phyloP scores from a whole-genome alignment of 441 rosid genomes.

The Pelargonium myrrhifolium region DNA sequence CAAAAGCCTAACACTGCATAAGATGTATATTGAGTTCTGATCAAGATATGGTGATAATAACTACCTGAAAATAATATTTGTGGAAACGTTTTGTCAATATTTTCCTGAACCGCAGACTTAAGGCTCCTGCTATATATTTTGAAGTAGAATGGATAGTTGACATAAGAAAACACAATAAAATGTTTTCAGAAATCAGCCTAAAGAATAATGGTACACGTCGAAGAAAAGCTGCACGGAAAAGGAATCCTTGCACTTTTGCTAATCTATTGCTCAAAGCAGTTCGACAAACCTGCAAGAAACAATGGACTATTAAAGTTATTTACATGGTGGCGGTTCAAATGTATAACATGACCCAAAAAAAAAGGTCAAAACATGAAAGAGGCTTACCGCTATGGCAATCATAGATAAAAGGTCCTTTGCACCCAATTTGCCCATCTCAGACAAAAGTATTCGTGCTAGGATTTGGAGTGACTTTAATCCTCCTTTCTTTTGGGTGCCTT shows the following conservation, averaged over 20 bases:
- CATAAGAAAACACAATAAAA: constrained; percentile 78
- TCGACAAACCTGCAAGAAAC: constrained; percentile 62
- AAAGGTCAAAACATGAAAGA: background rate
- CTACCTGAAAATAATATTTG: constrained; percentile 85
- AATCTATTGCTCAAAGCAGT: constrained; percentile 91
- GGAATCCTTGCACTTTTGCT: constrained; percentile 97
- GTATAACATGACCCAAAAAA: background rate
- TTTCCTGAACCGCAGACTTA: constrained; percentile 84
- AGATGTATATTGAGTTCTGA: background rate
- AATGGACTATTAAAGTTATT: constrained; percentile 1
- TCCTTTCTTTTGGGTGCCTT: constrained; percentile 43
- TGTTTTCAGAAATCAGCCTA: constrained; percentile 84
- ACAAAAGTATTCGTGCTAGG: constrained; percentile 70
- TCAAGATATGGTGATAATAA: background rate
- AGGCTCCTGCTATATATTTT: constrained; percentile 84
- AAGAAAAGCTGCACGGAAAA: constrained; percentile 96
- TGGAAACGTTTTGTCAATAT: constrained; percentile 90
- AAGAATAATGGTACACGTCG: constrained; percentile 81
- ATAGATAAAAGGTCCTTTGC: constrained; percentile 78
- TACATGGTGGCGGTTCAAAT: background rate
- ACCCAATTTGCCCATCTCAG: constrained; percentile 84
- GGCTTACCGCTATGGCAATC: constrained; percentile 71
- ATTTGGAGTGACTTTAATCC: constrained; percentile 78
- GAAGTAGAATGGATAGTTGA: constrained; percentile 86
- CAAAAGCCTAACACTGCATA: background rate